Base-by-base conservation (phyloP, 2,329 filamentous ascomycete species). In the Pseudocercospora fijiensis region DNA sequence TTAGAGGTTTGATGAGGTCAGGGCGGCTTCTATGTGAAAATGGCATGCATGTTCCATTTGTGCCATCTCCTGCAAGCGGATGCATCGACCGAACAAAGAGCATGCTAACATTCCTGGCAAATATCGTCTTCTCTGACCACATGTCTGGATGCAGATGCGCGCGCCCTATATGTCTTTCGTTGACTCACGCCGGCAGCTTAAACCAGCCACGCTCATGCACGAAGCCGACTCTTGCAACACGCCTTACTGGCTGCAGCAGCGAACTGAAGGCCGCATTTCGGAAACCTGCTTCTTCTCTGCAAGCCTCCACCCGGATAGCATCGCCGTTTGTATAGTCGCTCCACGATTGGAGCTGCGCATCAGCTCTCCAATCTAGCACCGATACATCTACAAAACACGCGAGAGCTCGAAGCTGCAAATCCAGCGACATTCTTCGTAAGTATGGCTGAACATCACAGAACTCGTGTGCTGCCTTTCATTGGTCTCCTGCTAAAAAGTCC, bases 21-120 rank as follows among this genome's bases (percentile, higher is more conserved):
- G 28, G 37, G 49, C 4, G 28, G 7, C 41, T 6, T 28, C 18
- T 24, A 30, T 49, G 13, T 47, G 57, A 24, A 33, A 49, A 58
- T 58, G 57, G 8, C 28, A 58, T 47, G 57, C 57, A 58, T 26
- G 55, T 41, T 43, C 37, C 55, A 57, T 28, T 24, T 16, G 30
- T 57, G 18, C 11, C 3, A 4, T 1, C 5, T 18, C 26, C 49
- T 26, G 26, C 26, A 53, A 7, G 26, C 22, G 22, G 49, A 53
- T 24, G 49, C 13, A 13, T 41, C 8, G 37, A 18, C 9, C 37
- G 16, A 41, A 41, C 37, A 41, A 41, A 41, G 37, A 41, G 16
- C 37, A 7, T 18, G 3, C 37, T 41, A 18, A 41, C 37, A 41
- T 41, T 18, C 37, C 37, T n/a, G 8, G 1, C 37, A 41, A 2